Percentiles rank a stretch among this genome's conserved stretches.
These are phyloP conservation scores for Phytophthora podocarpi DNA, from an alignment of 352 stramenopile species.

Conservation along the genomic window DNA sequence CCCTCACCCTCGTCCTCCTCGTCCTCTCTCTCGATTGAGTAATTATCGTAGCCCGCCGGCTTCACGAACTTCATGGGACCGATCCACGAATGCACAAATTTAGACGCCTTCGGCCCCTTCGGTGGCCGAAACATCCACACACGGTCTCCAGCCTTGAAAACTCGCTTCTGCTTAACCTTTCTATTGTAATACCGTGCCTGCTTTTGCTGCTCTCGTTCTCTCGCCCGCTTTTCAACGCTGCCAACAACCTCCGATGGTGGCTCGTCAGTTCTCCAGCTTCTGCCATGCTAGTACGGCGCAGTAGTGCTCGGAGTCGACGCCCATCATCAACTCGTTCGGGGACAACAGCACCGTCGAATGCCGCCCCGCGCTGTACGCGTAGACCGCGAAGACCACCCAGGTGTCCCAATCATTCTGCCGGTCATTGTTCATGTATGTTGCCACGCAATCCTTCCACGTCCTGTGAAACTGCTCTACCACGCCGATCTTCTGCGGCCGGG, in stretches of 20 bases:
- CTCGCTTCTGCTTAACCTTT: no score
- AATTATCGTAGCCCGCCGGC: not conserved
- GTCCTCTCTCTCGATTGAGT: not conserved
- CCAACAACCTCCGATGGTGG: not conserved
- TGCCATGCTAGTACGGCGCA: not conserved
- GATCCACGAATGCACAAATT: constrained; percentile 2
- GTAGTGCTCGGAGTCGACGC: not conserved
- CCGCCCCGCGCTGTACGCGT: not conserved
- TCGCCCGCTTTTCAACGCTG: not conserved
- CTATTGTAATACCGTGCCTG: not conserved
- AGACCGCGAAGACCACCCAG: constrained; percentile 3
- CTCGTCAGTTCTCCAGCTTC: not conserved
- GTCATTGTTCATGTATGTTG: not conserved
- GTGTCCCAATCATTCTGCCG: not conserved
- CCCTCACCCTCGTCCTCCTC: not conserved
- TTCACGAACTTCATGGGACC: not conserved
- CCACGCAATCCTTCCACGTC: no score
- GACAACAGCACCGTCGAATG: not conserved
- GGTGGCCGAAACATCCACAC: constrained; percentile 2
- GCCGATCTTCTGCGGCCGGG: no score
- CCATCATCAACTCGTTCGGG: not conserved
- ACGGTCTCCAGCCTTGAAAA: no score
- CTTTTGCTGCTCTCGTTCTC: not conserved
- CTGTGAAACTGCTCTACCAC: no score
- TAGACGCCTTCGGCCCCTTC: not conserved